These are phyloP conservation scores for Biscogniauxia sp. DNA, from an alignment of 2,329 filamentous ascomycete species.

Conservation along the genomic window DNA sequence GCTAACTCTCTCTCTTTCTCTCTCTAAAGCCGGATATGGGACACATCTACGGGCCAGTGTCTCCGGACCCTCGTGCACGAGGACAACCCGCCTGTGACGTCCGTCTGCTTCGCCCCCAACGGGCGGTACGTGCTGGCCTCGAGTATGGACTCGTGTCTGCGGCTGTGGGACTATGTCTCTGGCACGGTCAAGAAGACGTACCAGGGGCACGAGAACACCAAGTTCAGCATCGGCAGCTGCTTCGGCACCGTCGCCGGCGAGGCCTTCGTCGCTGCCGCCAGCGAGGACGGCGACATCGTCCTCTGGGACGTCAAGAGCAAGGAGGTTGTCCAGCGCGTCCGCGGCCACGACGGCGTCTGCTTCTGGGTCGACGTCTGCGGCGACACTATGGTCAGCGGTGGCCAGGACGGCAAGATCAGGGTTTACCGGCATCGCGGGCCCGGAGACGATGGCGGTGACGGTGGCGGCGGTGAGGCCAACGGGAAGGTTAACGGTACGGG, in stretches of 20 bases:
- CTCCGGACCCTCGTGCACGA: constrained; percentile 93
- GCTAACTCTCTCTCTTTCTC: background rate
- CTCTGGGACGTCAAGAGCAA: constrained; percentile 92
- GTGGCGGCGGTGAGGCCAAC: background rate
- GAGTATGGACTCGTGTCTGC: constrained; percentile 84
- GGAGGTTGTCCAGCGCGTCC: constrained; percentile 69
- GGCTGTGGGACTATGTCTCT: constrained; percentile 92
- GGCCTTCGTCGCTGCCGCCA: constrained; percentile 74
- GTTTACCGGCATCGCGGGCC: constrained; percentile 41
- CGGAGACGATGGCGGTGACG: background rate
- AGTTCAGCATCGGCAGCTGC: constrained; percentile 79
- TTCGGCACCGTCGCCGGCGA: constrained; percentile 65
- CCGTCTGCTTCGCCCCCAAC: constrained; percentile 90
- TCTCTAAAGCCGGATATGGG: constrained; percentile 74
- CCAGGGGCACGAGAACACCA: constrained; percentile 82
- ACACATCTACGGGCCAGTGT: constrained; percentile 92
- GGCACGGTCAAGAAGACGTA: constrained; percentile 95
- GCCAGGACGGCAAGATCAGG: constrained; percentile 52
- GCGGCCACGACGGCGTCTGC: constrained; percentile 56
- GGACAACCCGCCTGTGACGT: constrained; percentile 86
- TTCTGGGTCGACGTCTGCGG: constrained; percentile 64
- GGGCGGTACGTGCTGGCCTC: constrained; percentile 90
- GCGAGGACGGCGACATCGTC: constrained; percentile 81
- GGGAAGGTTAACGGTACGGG: constrained; percentile 15
- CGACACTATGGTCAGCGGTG: constrained; percentile 55